Conservation (phyloP, 495 filamentous ascomycete species). For the Zalerion maritima region DNA sequence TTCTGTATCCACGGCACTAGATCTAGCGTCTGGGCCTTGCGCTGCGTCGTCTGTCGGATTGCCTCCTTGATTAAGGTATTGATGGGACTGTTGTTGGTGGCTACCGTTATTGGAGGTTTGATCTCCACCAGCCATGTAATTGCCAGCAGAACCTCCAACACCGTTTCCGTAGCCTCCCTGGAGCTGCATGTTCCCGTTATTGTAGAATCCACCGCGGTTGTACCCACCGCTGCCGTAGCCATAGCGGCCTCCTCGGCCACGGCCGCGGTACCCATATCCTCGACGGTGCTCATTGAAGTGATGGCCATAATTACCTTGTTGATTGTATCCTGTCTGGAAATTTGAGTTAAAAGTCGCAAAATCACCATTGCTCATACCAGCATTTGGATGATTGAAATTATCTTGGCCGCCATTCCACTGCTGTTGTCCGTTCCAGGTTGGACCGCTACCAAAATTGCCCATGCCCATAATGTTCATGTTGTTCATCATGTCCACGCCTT, state of each 20-base stretch:
- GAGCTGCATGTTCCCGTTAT: neutral
- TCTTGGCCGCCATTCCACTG: constrained; percentile 63
- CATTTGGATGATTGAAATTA: constrained; percentile 60
- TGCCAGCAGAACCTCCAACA: too few species aligned
- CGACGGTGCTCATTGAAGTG: constrained; percentile 53
- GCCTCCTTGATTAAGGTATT: too few species aligned
- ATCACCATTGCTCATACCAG: constrained; percentile 62
- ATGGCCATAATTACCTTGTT: constrained; percentile 46
- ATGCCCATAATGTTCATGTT: constrained; percentile 84
- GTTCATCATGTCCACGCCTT: constrained; percentile 83
- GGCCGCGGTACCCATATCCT: constrained; percentile 39
- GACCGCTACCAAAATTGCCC: constrained; percentile 63
- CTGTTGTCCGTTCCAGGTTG: constrained; percentile 52
- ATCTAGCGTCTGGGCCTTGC: constrained; percentile 9
- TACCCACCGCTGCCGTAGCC: constrained; percentile 42
- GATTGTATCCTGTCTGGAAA: constrained; percentile 42
- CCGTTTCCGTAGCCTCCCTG: too few species aligned
- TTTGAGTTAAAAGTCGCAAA: constrained; percentile 71
- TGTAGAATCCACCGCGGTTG: constrained; percentile 15
- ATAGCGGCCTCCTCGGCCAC: constrained; percentile 44
- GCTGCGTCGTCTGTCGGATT: too few species aligned
- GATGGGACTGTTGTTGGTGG: too few species aligned
- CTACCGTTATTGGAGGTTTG: too few species aligned
- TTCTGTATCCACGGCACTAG: constrained; percentile 10
- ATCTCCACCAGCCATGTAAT: too few species aligned